phyloP scores from a whole-genome alignment of 164 flowering plant genomes.

The Magnolia kwangsiensis region DNA sequence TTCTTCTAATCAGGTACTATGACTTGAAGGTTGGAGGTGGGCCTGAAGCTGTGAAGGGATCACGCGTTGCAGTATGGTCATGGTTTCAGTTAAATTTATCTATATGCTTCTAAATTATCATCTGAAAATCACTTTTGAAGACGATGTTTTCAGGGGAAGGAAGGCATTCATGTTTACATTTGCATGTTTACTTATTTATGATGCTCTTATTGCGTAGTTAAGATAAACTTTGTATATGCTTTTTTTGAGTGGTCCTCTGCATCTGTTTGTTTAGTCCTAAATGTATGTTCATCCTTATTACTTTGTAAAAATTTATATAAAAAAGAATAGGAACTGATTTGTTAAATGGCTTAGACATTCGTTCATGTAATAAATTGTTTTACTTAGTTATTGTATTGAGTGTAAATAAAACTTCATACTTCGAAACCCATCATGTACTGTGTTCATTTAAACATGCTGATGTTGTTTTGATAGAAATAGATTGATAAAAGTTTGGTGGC shows the following conservation, averaged over 20 bases:
- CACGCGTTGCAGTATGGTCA: constrained; percentile 97
- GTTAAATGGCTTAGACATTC: neutral
- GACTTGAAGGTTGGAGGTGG: constrained; percentile 92
- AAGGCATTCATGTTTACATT: too few species aligned
- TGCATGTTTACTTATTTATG: too few species aligned
- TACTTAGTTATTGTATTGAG: neutral
- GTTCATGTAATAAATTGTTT: neutral
- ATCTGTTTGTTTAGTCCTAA: neutral
- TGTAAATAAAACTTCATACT: too few species aligned
- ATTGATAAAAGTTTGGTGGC: too few species aligned
- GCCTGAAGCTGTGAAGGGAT: constrained; percentile 77
- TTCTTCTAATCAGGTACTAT: constrained; percentile 61
- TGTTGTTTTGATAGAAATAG: too few species aligned
- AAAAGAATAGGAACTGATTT: too few species aligned
- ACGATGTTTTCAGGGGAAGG: too few species aligned
- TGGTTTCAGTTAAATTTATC: constrained; percentile 34
- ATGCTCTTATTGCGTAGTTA: too few species aligned
- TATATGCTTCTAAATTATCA: constrained; percentile 8
- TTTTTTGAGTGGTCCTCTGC: neutral
- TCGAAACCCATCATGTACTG: too few species aligned
- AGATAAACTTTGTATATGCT: too few species aligned
- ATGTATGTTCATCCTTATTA: neutral
- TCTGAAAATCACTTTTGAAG: neutral
- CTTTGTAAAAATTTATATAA: neutral
- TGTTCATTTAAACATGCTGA: too few species aligned